Base-by-base conservation (phyloP, 1,284 basidiomycete genomes). In the Apiotrichum gamsii region DNA sequence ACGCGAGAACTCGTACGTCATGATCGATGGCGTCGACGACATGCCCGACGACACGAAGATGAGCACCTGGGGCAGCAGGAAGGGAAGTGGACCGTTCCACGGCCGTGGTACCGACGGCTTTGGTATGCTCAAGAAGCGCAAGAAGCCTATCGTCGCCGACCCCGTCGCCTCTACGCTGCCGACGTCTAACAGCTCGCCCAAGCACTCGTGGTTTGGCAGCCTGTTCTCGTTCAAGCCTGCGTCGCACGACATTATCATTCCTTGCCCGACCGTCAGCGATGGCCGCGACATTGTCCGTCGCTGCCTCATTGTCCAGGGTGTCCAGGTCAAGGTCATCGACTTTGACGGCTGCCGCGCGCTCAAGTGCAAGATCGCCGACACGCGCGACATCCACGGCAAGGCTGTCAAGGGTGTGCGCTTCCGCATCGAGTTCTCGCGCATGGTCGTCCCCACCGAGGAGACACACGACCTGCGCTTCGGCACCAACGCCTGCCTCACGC, bases 161-260 rank as follows among this genome's bases (percentile, higher is more conserved):
- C 33, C 43, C 11, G 35, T 41, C 8, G 25, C 25, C 25, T 35
- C 42, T 11, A 30, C 50, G 13, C 41, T 40, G 32, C 29, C 49
- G 14, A 20, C 29, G 6, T 18, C 40, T 5, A 38, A 43, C 18
- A 35, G 25, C 25, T 28, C 46, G 15, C 39, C 65, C 30, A 86
- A 84, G 67, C 81, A 85, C 39, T 82, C 81, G 48, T 96, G 93
- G 93, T 82, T 97, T 57, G 81, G 82, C 43, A 86, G 84, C 54
- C 78, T 95, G 38, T 94, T 96, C 79, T 85, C 82, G 64, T 84
- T 88, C 76, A 88, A 84, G 62, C 82, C 87, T 0, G 75, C 80
- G 15, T 78, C 76, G 14, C 83, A 82, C 67, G 69, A 65, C 5
- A 51, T 74, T 25, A 55, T 65, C 43, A 36, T 54, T n/a, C 36